Conservation (phyloP, 495 filamentous ascomycete genomes). For the Massariosphaeria phaeospora region DNA sequence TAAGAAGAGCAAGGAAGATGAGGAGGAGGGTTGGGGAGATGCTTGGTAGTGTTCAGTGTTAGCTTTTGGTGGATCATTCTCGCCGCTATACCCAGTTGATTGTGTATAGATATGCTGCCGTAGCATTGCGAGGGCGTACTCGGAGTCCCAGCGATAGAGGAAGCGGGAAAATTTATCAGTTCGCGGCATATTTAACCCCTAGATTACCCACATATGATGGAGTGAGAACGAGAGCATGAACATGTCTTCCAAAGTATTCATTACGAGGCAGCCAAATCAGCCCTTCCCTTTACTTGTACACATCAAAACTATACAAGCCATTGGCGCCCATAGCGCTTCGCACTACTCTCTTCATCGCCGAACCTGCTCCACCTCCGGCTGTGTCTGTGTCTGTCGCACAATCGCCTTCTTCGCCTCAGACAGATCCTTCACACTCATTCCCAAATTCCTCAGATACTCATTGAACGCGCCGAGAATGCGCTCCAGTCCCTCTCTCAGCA, state of each 20-base stretch:
- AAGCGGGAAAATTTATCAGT: too few relatives aligned
- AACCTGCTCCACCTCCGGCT: not conserved
- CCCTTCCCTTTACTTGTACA: too few relatives aligned
- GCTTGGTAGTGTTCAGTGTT: conserved; percentile 58
- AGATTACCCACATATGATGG: too few relatives aligned
- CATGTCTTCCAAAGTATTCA: too few relatives aligned
- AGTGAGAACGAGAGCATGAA: too few relatives aligned
- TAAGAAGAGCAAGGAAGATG: conserved; percentile 44
- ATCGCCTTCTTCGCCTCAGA: conserved; percentile 55
- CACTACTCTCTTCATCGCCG: too few relatives aligned
- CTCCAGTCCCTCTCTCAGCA: conserved; percentile 55
- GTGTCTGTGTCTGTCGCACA: not conserved
- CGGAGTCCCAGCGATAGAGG: too few relatives aligned
- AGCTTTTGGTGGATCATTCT: not conserved
- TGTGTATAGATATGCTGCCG: not conserved
- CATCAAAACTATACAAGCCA: too few relatives aligned
- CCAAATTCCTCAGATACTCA: conserved; percentile 61
- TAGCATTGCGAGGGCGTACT: not conserved
- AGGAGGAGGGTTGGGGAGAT: conserved; percentile 61
- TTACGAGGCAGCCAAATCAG: too few relatives aligned
- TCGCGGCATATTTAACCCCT: too few relatives aligned
- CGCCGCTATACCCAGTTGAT: not conserved
- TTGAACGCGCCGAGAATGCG: conserved; percentile 64
- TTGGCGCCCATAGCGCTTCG: too few relatives aligned
- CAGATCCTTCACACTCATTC: conserved; percentile 62